Percentiles rank a stretch among this genome's conserved stretches.
These are phyloP conservation scores for Starmerella apicola DNA, from an alignment of 805 yeast species.

Conservation along the genomic window DNA sequence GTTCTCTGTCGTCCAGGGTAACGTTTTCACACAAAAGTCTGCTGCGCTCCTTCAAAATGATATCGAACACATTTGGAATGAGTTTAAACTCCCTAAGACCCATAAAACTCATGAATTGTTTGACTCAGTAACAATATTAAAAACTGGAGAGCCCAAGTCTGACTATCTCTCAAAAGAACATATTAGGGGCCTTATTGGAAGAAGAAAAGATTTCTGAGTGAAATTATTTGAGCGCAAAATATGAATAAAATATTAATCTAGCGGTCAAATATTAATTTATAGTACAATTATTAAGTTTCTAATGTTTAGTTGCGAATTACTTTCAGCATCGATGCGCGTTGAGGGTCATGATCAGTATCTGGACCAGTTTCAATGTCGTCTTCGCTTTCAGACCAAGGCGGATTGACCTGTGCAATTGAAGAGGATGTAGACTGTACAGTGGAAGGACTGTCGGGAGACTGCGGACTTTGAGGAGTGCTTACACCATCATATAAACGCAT, in stretches of 20 bases:
- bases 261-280: too few relatives aligned
- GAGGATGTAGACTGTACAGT: too few relatives aligned
- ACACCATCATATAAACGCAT: background rate
- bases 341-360: constrained; percentile 10
- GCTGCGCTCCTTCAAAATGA: constrained; percentile 29
- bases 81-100: constrained; percentile 4
- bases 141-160: background rate
- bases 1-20: constrained; percentile 30
- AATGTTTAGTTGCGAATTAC: constrained; percentile 5
- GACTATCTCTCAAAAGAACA: constrained; percentile 2
- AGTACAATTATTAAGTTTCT: background rate
- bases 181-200: constrained; percentile 1
- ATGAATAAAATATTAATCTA: too few relatives aligned
- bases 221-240: too few relatives aligned
- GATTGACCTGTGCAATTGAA: too few relatives aligned
- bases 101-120: background rate
- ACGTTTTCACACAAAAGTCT: constrained; percentile 29
- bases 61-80: constrained; percentile 25
- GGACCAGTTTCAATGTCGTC: constrained; percentile 7
- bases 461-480: background rate
- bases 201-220: background rate
- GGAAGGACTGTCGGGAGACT: background rate
- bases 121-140: constrained; percentile 8
- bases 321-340: constrained; percentile 14
- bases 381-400: constrained; percentile 10